Percentiles rank a stretch among this genome's conserved stretches.
phyloP scores from a whole-genome alignment of 352 stramenopile genomes.

The Phytophthora chlamydospora region DNA sequence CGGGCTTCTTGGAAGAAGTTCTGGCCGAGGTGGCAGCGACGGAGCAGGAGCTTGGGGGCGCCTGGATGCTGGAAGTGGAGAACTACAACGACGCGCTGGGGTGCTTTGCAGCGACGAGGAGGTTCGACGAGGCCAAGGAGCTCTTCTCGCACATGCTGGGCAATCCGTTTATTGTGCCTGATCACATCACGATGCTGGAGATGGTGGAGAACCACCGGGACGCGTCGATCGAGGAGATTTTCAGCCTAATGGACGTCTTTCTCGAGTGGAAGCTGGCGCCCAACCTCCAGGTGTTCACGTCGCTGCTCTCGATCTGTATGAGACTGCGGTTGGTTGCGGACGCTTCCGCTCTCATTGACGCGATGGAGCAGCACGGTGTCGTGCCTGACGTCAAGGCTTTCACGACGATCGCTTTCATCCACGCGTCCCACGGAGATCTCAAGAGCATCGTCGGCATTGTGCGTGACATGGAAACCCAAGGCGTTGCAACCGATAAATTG shows the following conservation, averaged over 20 bases:
- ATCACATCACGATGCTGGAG: constrained; percentile 81
- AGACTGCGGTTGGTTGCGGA: constrained; percentile 61
- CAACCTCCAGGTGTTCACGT: constrained; percentile 81
- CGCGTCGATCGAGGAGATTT: constrained; percentile 65
- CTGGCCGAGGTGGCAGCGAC: constrained; percentile 56
- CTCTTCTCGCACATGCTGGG: constrained; percentile 69
- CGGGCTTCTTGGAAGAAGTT: constrained; percentile 62
- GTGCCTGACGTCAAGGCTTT: constrained; percentile 66
- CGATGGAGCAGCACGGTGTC: constrained; percentile 57
- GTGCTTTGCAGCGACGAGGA: constrained; percentile 61
- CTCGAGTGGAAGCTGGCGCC: constrained; percentile 58
- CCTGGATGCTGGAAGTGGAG: constrained; percentile 65
- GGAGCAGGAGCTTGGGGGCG: constrained; percentile 46
- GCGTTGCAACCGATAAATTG: constrained; percentile 48
- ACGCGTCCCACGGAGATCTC: constrained; percentile 60
- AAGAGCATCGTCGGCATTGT: constrained; percentile 50
- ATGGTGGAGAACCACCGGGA: constrained; percentile 77
- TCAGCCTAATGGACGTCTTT: constrained; percentile 74
- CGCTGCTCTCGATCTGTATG: constrained; percentile 70
- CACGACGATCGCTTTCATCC: constrained; percentile 75
- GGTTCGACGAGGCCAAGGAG: constrained; percentile 57
- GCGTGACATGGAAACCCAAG: constrained; percentile 46
- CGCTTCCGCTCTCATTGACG: constrained; percentile 53
- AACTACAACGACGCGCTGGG: constrained; percentile 85
- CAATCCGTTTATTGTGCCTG: constrained; percentile 57